Percentiles rank a stretch among this genome's conserved stretches.
These are phyloP conservation scores for Penicillium sclerotigenum DNA, from an alignment of 2,329 filamentous ascomycete genomes.

Conservation along the genomic window DNA sequence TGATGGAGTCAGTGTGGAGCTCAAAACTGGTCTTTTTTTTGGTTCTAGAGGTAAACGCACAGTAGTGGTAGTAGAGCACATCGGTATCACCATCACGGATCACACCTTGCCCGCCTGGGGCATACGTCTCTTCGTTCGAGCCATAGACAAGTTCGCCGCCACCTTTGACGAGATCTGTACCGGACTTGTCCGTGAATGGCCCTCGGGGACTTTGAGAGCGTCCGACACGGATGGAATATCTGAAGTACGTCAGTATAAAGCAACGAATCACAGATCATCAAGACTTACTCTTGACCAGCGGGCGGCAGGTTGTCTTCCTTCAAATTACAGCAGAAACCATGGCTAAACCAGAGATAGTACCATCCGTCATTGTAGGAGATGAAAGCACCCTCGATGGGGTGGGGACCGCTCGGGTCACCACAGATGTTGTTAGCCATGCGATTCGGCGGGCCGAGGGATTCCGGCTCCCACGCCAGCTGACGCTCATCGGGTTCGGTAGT, in stretches of 20 bases:
- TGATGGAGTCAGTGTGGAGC: conserved; percentile 4
- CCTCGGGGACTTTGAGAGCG: conserved; percentile 53
- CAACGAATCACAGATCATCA: not conserved
- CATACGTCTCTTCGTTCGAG: conserved; percentile 60
- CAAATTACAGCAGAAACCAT: conserved; percentile 34
- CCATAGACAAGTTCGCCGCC: conserved; percentile 62
- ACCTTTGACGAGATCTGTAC: conserved; percentile 52
- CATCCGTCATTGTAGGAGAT: conserved; percentile 29
- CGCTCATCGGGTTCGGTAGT: conserved; percentile 24
- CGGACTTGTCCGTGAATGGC: conserved; percentile 55
- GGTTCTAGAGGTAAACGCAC: conserved; percentile 18
- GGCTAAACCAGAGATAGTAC: conserved; percentile 39
- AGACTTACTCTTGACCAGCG: conserved; percentile 49
- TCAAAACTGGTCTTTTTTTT: not conserved
- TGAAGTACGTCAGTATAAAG: conserved; percentile 10
- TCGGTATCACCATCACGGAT: conserved; percentile 46
- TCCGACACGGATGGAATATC: conserved; percentile 64
- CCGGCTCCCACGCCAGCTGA: conserved; percentile 32
- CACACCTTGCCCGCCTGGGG: conserved; percentile 63
- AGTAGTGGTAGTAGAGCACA: conserved; percentile 37
- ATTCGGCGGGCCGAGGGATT: conserved; percentile 16
- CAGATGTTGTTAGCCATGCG: conserved; percentile 26
- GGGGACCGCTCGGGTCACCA: conserved; percentile 30
- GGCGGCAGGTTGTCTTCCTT: conserved; percentile 42
- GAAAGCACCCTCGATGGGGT: conserved; percentile 34